A percentile compares a stretch with the other conserved stretches of the same genome.
Conservation (phyloP, 768 basidiomycete species). For the Hygrophorus russula region DNA sequence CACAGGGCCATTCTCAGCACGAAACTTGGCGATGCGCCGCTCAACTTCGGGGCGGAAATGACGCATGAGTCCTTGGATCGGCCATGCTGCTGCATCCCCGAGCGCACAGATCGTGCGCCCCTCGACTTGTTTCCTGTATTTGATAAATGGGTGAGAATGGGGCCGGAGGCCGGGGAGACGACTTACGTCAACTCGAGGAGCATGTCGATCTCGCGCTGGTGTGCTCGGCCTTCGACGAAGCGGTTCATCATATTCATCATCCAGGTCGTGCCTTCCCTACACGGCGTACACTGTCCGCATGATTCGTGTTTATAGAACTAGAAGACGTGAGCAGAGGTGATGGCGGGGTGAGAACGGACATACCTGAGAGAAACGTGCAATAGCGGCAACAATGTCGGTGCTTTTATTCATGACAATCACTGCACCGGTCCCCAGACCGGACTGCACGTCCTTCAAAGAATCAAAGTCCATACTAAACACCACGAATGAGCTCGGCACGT, state of each 20-base stretch:
- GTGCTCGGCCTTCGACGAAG: constrained; percentile 84
- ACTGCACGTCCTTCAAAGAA: constrained; percentile 90
- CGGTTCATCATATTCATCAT: constrained; percentile 99
- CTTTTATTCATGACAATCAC: constrained; percentile 99
- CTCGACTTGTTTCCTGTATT: constrained; percentile 81
- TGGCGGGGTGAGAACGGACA: background rate
- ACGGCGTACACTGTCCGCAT: constrained; percentile 94
- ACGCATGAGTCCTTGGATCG: constrained; percentile 94
- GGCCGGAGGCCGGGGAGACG: background rate
- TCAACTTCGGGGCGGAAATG: constrained; percentile 97
- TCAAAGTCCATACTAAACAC: constrained; percentile 87
- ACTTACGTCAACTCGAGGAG: constrained; percentile 84
- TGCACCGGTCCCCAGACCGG: constrained; percentile 96
- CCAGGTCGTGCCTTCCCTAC: constrained; percentile 94
- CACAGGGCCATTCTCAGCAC: constrained; percentile 67
- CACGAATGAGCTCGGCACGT: constrained; percentile 5
- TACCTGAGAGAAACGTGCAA: constrained; percentile 84
- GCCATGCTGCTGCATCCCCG: constrained; percentile 97
- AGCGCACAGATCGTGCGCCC: constrained; percentile 95
- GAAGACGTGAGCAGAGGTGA: background rate
- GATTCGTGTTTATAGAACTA: constrained; percentile 98
- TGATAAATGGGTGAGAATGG: background rate
- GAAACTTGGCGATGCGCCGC: constrained; percentile 70
- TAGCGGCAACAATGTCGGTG: constrained; percentile 89
- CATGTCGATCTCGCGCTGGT: constrained; percentile 96